These are phyloP conservation scores for Diophrys appendiculata DNA, from an alignment of 73 alveolate species.

Conservation along the genomic window DNA sequence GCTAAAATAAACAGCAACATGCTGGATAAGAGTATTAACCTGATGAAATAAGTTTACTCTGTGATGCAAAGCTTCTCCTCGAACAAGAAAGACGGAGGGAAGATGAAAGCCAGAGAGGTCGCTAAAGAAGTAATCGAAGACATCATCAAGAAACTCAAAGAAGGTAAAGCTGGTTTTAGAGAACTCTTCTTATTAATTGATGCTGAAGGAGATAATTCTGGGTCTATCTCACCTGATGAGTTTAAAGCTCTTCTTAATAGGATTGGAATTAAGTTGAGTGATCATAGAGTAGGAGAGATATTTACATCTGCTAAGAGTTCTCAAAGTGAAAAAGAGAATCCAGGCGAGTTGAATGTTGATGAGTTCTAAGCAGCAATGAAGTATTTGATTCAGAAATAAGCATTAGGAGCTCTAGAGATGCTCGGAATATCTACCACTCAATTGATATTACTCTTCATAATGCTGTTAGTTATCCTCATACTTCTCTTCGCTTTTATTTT, in stretches of 20 bases:
- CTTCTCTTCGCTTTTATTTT: slow-evolving; percentile 17
- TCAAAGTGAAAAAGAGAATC: too few relatives aligned
- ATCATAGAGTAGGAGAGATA: neutral
- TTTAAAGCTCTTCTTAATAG: neutral
- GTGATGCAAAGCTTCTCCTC: neutral
- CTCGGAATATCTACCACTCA: slow-evolving; percentile 17
- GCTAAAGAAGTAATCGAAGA: neutral
- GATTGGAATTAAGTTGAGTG: neutral
- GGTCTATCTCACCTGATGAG: neutral
- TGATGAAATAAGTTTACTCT: too few relatives aligned
- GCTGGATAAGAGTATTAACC: neutral
- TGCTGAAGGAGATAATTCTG: neutral
- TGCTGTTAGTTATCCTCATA: neutral
- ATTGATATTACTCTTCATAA: neutral
- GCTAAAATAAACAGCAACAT: neutral
- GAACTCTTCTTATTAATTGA: neutral
- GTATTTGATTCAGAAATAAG: neutral
- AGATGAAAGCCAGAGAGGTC: neutral
- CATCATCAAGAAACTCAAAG: neutral
- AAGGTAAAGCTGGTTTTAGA: neutral
- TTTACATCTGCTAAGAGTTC: too few relatives aligned
- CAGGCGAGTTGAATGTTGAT: neutral
- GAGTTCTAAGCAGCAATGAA: slow-evolving; percentile 16
- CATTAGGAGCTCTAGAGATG: neutral
- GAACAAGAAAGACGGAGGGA: neutral